These are phyloP conservation scores for Climacium dendroides DNA, from an alignment of 225 moss, liverwort and hornwort genomes.

Conservation along the genomic window DNA sequence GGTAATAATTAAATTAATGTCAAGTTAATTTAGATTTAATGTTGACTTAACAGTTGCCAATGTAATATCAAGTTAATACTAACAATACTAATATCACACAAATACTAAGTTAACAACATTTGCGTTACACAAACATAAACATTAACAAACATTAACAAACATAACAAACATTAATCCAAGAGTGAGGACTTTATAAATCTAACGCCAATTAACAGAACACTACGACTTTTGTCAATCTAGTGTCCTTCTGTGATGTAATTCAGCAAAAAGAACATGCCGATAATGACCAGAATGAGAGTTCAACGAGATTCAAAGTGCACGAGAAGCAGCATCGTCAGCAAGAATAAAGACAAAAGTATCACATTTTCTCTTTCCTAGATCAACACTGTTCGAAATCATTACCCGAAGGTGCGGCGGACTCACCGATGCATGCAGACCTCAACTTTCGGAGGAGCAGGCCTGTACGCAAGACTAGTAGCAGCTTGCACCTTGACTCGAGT, in stretches of 20 bases:
- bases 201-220: background rate
- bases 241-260: background rate
- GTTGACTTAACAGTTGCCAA: background rate
- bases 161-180: background rate
- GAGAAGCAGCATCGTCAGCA: background rate
- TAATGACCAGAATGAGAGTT: background rate
- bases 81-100: background rate
- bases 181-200: background rate
- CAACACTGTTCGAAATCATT: background rate
- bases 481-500: slow-evolving; percentile 58
- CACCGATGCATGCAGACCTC: slow-evolving; percentile 85
- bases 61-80: background rate
- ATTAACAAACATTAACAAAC: no score
- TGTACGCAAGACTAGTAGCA: background rate
- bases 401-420: background rate
- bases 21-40: background rate
- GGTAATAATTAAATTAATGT: background rate
- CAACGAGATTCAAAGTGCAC: background rate
- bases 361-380: background rate
- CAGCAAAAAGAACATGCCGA: background rate
- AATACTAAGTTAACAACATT: background rate
- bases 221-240: background rate
- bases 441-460: slow-evolving; percentile 33
- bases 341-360: background rate
- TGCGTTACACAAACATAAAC: background rate